Evolutionary conservation across 2,329 filamentous ascomycete species (phyloP).

Genomic region (Chalaropsis thielavioides): DNA sequence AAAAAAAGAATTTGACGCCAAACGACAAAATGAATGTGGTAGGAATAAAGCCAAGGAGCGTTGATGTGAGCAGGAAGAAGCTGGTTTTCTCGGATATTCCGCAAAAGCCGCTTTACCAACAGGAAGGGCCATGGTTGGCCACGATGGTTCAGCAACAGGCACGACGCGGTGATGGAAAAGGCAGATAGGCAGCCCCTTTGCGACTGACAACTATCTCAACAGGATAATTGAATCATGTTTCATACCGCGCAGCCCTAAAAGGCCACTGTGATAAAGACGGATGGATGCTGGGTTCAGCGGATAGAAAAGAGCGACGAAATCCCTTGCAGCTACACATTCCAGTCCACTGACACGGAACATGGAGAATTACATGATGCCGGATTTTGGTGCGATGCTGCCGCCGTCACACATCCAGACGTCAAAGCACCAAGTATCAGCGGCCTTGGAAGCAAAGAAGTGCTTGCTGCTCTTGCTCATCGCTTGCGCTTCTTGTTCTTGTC

Average conservation of each 20-base stretch:
- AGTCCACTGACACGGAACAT: not conserved
- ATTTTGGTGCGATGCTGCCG: not conserved
- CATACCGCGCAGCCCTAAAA: not conserved
- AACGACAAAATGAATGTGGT: not conserved
- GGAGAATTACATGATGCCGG: not conserved
- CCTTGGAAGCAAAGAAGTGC: not conserved
- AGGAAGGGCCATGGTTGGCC: not conserved
- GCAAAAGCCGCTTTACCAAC: not conserved
- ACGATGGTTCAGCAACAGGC: not conserved
- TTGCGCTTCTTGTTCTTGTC: conserved; percentile 51
- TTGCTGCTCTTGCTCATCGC: conserved; percentile 28
- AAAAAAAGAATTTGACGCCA: not conserved
- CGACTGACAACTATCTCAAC: not conserved
- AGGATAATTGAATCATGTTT: not conserved
- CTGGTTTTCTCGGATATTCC: not conserved
- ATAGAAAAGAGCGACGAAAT: not conserved
- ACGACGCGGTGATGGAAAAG: not conserved
- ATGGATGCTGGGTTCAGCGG: not conserved
- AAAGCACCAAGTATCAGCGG: not conserved
- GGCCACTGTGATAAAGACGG: not conserved
- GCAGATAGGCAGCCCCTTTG: not conserved
- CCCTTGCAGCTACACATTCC: not conserved
- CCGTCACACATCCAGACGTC: not conserved
- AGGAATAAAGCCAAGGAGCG: not conserved
- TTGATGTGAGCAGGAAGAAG: not conserved